Percentiles rank a stretch among this genome's conserved stretches.
Conservation (phyloP, 176 grass and related monocot species). For the Secale cereale region DNA sequence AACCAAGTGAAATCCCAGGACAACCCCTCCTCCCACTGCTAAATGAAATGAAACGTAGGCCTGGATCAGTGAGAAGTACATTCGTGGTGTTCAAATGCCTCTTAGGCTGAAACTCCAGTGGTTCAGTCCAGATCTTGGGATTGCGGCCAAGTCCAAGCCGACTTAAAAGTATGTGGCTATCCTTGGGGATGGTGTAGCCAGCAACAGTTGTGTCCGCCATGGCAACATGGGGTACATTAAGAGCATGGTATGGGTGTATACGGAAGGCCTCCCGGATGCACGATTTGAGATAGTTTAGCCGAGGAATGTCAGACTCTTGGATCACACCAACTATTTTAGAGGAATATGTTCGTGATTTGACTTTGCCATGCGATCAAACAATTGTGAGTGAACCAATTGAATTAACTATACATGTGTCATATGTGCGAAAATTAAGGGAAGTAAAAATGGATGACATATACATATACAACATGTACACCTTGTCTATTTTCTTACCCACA, state of each 20-base stretch:
- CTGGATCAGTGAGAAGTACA: conserved; percentile 28
- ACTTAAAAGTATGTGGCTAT: background rate
- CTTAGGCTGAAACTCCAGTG: background rate
- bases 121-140: background rate
- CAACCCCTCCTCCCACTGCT: conserved; percentile 28
- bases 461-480: too few relatives aligned
- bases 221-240: background rate
- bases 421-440: too few relatives aligned
- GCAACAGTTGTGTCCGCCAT: background rate
- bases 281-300: background rate
- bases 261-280: background rate
- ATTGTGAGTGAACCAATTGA: too few relatives aligned
- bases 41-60: conserved; percentile 39
- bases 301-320: background rate
- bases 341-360: too few relatives aligned
- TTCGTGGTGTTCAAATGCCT: background rate
- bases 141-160: background rate
- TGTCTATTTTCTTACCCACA: too few relatives aligned
- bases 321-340: too few relatives aligned
- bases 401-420: too few relatives aligned
- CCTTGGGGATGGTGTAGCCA: background rate
- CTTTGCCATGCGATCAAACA: too few relatives aligned
- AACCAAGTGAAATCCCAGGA: background rate
- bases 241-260: background rate
- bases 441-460: too few relatives aligned